phyloP scores from a whole-genome alignment of 768 basidiomycete species.

The Stropharia rugosoannulata region DNA sequence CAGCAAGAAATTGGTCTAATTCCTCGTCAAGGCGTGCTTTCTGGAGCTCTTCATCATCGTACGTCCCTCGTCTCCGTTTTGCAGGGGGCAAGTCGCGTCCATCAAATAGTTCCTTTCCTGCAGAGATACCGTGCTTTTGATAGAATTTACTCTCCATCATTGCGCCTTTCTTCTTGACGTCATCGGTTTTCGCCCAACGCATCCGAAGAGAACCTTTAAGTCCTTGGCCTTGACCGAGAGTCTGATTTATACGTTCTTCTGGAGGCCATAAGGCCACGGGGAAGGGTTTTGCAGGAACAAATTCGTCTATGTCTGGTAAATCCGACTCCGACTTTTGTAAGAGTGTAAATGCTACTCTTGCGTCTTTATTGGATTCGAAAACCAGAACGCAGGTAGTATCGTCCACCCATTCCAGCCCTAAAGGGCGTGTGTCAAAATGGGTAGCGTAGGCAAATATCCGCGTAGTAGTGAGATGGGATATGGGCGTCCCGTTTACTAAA shows the following conservation, averaged over 20 bases:
- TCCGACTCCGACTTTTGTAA: slow-evolving; percentile 55
- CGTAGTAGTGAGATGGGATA: slow-evolving; percentile 71
- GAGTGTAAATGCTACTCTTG: slow-evolving; percentile 46
- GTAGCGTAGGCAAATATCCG: slow-evolving; percentile 82
- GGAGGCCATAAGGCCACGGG: slow-evolving; percentile 79
- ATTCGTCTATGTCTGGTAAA: slow-evolving; percentile 55
- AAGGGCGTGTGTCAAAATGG: slow-evolving; percentile 71
- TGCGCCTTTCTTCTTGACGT: slow-evolving; percentile 79
- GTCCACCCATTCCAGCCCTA: slow-evolving; percentile 85
- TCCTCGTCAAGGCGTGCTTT: slow-evolving; percentile 60
- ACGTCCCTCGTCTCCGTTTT: slow-evolving; percentile 36
- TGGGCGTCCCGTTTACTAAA: slow-evolving; percentile 69
- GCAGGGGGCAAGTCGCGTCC: slow-evolving; percentile 33
- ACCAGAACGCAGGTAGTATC: slow-evolving; percentile 82
- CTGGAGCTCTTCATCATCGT: slow-evolving; percentile 31
- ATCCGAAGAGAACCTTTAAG: slow-evolving; percentile 66
- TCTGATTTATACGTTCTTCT: slow-evolving; percentile 72
- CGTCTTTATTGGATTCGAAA: slow-evolving; percentile 55
- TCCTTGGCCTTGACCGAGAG: slow-evolving; percentile 67
- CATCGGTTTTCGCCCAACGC: slow-evolving; percentile 72
- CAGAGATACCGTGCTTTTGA: slow-evolving; percentile 62
- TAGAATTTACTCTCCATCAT: slow-evolving; percentile 77
- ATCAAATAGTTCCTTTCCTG: slow-evolving; percentile 55
- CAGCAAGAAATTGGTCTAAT: slow-evolving; percentile 65
- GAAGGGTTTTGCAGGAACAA: slow-evolving; percentile 63